Evolutionary conservation across 139 green algal genomes (phyloP).

Genomic region (Mesostigma viride): DNA sequence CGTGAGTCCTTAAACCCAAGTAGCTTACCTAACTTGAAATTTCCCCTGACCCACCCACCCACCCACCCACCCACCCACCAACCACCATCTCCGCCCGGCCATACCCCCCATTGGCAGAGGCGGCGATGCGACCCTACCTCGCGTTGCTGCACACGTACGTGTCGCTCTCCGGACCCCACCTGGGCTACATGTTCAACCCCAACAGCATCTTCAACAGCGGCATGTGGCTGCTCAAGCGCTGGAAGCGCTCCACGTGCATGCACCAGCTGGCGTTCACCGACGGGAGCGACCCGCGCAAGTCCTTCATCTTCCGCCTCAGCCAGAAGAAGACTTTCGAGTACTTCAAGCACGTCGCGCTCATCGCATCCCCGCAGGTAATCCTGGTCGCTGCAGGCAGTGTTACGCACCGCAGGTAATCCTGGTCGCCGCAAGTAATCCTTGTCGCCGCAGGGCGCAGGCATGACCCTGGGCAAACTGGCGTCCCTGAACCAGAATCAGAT

Average conservation of each 20-base stretch:
- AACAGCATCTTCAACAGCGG: slow-evolving; percentile 46
- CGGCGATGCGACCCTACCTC: slow-evolving; percentile 34
- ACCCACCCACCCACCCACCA: too few relatives aligned
- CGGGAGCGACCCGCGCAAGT: slow-evolving; percentile 34
- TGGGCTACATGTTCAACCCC: slow-evolving; percentile 48
- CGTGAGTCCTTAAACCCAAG: too few relatives aligned
- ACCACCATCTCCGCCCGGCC: too few relatives aligned
- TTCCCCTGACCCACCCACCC: too few relatives aligned
- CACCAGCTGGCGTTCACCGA: slow-evolving; percentile 55
- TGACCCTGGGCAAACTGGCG: too few relatives aligned
- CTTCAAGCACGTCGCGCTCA: slow-evolving; percentile 41
- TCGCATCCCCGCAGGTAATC: slow-evolving; percentile 36
- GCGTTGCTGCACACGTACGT: slow-evolving; percentile 43
- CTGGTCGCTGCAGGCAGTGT: not conserved
- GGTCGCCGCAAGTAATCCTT: too few relatives aligned
- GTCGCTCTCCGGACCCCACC: slow-evolving; percentile 48
- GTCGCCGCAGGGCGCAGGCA: too few relatives aligned
- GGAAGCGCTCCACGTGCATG: slow-evolving; percentile 28
- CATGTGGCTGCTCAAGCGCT: slow-evolving; percentile 37
- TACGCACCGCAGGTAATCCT: too few relatives aligned
- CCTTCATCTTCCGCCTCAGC: slow-evolving; percentile 48
- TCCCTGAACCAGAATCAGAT: too few relatives aligned
- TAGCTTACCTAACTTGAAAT: too few relatives aligned
- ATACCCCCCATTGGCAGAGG: slow-evolving; percentile 21
- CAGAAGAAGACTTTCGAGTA: slow-evolving; percentile 34